A percentile compares a stretch with the other conserved stretches of the same genome.
Conservation (phyloP, 768 basidiomycete genomes). For the Crucibulum laeve region DNA sequence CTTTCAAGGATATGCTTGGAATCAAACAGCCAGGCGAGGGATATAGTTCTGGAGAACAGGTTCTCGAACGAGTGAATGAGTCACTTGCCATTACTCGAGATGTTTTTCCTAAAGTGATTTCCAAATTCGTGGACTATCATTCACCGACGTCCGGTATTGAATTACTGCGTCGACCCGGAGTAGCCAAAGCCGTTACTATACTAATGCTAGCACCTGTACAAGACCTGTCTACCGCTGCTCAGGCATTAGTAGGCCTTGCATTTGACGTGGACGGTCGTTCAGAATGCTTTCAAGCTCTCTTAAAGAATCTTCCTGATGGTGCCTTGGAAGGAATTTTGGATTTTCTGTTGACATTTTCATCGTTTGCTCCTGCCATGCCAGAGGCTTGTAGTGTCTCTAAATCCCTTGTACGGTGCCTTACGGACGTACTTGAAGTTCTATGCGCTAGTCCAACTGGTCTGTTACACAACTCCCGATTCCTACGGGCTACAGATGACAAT, state of each 20-base stretch:
- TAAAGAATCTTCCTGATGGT: slow-evolving; percentile 60
- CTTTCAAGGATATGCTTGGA: slow-evolving; percentile 37
- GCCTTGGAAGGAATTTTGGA: slow-evolving; percentile 67
- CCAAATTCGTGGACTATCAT: slow-evolving; percentile 61
- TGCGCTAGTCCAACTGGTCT: slow-evolving; percentile 72
- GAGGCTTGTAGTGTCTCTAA: slow-evolving; percentile 91
- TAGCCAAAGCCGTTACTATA: slow-evolving; percentile 55
- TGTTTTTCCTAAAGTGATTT: slow-evolving; percentile 60
- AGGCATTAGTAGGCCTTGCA: slow-evolving; percentile 77
- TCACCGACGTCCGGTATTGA: slow-evolving; percentile 44
- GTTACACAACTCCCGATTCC: slow-evolving; percentile 50
- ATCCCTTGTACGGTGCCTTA: slow-evolving; percentile 86
- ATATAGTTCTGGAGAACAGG: slow-evolving; percentile 15
- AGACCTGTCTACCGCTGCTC: slow-evolving; percentile 68
- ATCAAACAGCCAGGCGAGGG: slow-evolving; percentile 18
- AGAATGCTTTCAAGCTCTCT: slow-evolving; percentile 81
- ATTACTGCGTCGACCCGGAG: slow-evolving; percentile 50
- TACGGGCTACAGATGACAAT: slow-evolving; percentile 36
- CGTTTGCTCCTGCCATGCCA: slow-evolving; percentile 57
- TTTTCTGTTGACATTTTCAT: slow-evolving; percentile 64
- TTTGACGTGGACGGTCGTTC: slow-evolving; percentile 87
- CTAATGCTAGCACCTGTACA: slow-evolving; percentile 83
- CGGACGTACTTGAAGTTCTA: slow-evolving; percentile 87
- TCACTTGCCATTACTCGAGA: slow-evolving; percentile 53
- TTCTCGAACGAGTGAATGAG: slow-evolving; percentile 57